Evolutionary conservation across 192 early-diverging fungal genomes (phyloP), one percentile per base, ranked within the genome.

Genomic region (Entophlyctis luteolus): DNA sequence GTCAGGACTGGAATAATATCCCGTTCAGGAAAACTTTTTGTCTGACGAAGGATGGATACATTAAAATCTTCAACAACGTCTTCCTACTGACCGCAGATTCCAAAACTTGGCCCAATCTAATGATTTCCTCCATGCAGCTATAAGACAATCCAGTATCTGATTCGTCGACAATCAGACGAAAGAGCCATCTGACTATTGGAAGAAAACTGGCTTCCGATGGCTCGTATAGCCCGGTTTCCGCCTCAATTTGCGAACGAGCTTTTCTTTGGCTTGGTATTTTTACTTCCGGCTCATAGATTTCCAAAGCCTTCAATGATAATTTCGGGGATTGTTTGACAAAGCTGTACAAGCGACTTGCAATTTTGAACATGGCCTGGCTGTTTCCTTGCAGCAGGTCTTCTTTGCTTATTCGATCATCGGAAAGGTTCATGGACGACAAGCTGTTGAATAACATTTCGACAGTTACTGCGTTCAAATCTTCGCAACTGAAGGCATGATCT

Each of bases 131-230:
- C 18, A 38, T 45, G 23, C 23, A 28, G n/a, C 62, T 48, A 23
- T 33, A 23, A 23, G 60, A 65, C 10, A 54, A 38, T 3, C 37
- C 45, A 14, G 27, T 20, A n/a, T 54, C 38, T 8, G 38, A 14
- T 39, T 59, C 49, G 36, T 70, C 68, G 5, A 6, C 22, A 10
- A 59, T 35, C 29, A 48, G 16, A 34, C 49, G 68, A 6, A 73
- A 65, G 10, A 73, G 28, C 74, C 78, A 79, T 25, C 73, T 49
- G 29, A 79, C 42, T 35, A 54, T 49, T 49, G 78, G 78, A 38
- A 70, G 59, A 57, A 79, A 76, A 14, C 74, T 59, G 4, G 36
- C 27, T 56, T 77, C 75, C 1, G 71, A 62, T 14, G 57, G 57
- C 45, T 69, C 71, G 36, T 72, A 72, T 10, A 45, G 42, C 10